Evolutionary conservation across 2,329 filamentous ascomycete species (phyloP).

Genomic region (Rhexocercosporidium sp.): DNA sequence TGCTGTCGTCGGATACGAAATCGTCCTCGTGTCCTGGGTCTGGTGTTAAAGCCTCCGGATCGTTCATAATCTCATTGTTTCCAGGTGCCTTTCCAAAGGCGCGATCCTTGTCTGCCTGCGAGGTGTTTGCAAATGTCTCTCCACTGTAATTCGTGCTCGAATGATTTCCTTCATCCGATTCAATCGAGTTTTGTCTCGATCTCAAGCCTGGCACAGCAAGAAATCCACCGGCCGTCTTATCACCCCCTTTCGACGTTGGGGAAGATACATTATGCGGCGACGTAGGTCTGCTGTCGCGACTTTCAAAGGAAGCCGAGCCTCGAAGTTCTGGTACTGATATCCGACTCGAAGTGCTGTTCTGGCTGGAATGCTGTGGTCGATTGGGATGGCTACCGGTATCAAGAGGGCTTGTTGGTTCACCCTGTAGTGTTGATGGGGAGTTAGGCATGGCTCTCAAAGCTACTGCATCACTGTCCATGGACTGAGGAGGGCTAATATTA

Average conservation of each 20-base stretch:
- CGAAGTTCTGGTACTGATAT: constrained; percentile 52
- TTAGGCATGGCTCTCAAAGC: constrained; percentile 44
- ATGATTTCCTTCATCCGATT: constrained; percentile 62
- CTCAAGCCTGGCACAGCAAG: constrained; percentile 67
- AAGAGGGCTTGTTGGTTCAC: constrained; percentile 44
- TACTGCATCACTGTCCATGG: constrained; percentile 42
- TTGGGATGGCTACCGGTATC: constrained; percentile 26
- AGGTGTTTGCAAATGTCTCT: constrained; percentile 49
- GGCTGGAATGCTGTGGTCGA: constrained; percentile 32
- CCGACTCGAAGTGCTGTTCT: constrained; percentile 37
- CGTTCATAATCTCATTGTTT: constrained; percentile 58
- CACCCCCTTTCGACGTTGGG: constrained; percentile 57
- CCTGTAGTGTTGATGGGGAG: constrained; percentile 42
- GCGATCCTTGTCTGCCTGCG: constrained; percentile 48
- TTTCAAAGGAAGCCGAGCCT: constrained; percentile 62
- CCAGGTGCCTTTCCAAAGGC: constrained; percentile 43
- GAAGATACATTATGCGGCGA: constrained; percentile 73
- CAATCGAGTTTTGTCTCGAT: constrained; percentile 68
- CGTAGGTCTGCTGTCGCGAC: constrained; percentile 63
- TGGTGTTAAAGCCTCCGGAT: constrained; percentile 51
- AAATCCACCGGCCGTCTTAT: constrained; percentile 54
- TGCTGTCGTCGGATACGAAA: constrained; percentile 70
- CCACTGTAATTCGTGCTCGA: constrained; percentile 47
- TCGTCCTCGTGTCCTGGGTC: constrained; percentile 75
- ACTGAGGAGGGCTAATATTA: constrained; percentile 38